Conservation (phyloP, 1,284 basidiomycete species). For the Sporisorium reilianum region DNA sequence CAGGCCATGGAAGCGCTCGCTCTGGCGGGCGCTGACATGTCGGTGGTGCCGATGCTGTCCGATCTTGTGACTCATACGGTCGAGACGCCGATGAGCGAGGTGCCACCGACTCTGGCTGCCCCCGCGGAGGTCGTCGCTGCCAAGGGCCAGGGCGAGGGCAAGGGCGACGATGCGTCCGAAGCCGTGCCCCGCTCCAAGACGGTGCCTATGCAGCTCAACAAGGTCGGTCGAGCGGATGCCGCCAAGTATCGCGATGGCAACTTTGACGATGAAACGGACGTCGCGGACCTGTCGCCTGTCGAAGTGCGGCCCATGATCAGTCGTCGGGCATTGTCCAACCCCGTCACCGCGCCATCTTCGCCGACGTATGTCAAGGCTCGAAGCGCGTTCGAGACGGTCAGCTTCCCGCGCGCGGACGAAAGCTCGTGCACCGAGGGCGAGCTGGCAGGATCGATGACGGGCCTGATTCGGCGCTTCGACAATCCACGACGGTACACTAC, state of each 20-base stretch:
- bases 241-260: constrained; percentile 36
- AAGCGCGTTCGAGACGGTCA: constrained; percentile 18
- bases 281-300: constrained; percentile 44
- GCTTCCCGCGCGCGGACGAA: constrained; percentile 50
- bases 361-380: constrained; percentile 39
- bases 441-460: constrained; percentile 29
- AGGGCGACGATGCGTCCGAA: constrained; percentile 6
- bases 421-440: constrained; percentile 62
- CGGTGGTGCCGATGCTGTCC: constrained; percentile 35
- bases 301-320: constrained; percentile 45
- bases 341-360: constrained; percentile 40
- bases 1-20: constrained; percentile 37
- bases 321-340: constrained; percentile 32
- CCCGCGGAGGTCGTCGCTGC: constrained; percentile 6
- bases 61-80: constrained; percentile 39
- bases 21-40: constrained; percentile 35
- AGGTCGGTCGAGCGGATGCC: constrained; percentile 20
- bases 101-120: constrained; percentile 20
- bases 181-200: constrained; percentile 30
- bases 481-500: constrained; percentile 33
- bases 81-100: constrained; percentile 32
- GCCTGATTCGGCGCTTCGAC: constrained; percentile 49
- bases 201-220: constrained; percentile 26
- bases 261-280: constrained; percentile 46
- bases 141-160: neutral